Evolutionary conservation across 2,329 filamentous ascomycete species (phyloP).

Genomic region (Aureobasidium sp.): DNA sequence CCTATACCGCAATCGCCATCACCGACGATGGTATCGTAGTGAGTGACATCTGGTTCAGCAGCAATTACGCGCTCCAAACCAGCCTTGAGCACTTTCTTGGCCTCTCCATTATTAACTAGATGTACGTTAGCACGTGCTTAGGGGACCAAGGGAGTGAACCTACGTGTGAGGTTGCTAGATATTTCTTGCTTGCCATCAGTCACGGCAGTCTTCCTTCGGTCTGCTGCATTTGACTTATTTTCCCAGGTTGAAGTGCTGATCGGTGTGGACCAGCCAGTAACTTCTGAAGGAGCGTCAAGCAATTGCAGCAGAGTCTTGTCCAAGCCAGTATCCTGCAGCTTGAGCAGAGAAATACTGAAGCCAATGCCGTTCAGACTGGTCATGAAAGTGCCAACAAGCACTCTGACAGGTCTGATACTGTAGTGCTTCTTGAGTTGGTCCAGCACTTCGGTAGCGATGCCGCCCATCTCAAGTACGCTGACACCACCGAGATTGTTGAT

Average conservation of each 20-base stretch:
- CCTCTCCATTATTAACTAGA: slow-evolving; percentile 42
- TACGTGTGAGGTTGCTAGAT: slow-evolving; percentile 46
- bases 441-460: slow-evolving; percentile 60
- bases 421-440: slow-evolving; percentile 51
- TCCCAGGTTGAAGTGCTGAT: slow-evolving; percentile 53
- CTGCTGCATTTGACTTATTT: slow-evolving; percentile 33
- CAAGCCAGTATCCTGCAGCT: slow-evolving; percentile 52
- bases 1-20: slow-evolving; percentile 88
- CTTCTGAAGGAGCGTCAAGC: slow-evolving; percentile 59
- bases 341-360: slow-evolving; percentile 61
- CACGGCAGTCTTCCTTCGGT: slow-evolving; percentile 27
- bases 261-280: slow-evolving; percentile 57
- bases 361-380: slow-evolving; percentile 64
- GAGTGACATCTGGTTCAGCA: slow-evolving; percentile 58
- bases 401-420: slow-evolving; percentile 51
- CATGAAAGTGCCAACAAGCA: slow-evolving; percentile 61
- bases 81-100: slow-evolving; percentile 45
- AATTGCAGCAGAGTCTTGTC: slow-evolving; percentile 57
- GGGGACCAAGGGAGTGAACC: slow-evolving; percentile 16
- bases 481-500: slow-evolving; percentile 72
- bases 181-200: slow-evolving; percentile 31
- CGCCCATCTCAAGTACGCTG: slow-evolving; percentile 62
- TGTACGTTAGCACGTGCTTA: neutral
- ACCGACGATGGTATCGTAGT: slow-evolving; percentile 63
- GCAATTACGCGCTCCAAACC: slow-evolving; percentile 55